Evolutionary conservation across 139 green algal genomes (phyloP), one percentile per base, ranked within the genome.

Genomic region (Micractinium conductrix): DNA sequence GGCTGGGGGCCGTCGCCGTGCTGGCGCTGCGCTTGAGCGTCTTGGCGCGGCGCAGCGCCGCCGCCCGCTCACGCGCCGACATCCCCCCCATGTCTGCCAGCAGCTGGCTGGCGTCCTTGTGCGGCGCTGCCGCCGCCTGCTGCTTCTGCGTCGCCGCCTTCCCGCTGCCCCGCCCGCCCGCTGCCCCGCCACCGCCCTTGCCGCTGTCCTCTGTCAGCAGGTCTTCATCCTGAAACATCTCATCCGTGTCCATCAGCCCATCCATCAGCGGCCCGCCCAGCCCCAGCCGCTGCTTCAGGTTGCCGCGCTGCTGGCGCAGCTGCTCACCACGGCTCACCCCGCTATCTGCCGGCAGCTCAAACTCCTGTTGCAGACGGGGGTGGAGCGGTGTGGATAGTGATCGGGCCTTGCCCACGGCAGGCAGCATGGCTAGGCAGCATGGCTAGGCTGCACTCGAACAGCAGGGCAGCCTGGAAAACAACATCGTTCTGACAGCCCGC

Each of bases 141-240:
- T 44, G 2, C 78, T 19, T 6, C 12, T 55, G 53, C 71, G 37
- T 55, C 45, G 24, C 69, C 28, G 62, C 80, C n/a, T 62, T 67
- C 63, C 30, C 37, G 43, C 81, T 85, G 45, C 22, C 35, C 37
- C 38, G 67, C 73, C 58, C 30, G 0, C 33, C 35, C 6, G 62
- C 75, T 50, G 60, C 37, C 4, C n/a, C 38, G 67, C 48, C 35
- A 62, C 73, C 21, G 1, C 38, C 2, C 2, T 62, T 62, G 40
- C 22, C 43, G 26, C 55, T 73, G n/a, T 81, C 55, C 2, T 45
- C 58, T 40, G 78, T 83, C 74, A 89, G 76, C 21, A 98, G 84
- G 81, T 98, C 95, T 38, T 96, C 93, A 40, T 98, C 95, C 8
- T 85, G 72, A 2, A 98, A 78, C 28, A 98, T 85, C 3, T 95